Evolutionary conservation across 257 asterid species (phyloP), one percentile per base, ranked within the genome.

Genomic region (Osmanthus fragrans): DNA sequence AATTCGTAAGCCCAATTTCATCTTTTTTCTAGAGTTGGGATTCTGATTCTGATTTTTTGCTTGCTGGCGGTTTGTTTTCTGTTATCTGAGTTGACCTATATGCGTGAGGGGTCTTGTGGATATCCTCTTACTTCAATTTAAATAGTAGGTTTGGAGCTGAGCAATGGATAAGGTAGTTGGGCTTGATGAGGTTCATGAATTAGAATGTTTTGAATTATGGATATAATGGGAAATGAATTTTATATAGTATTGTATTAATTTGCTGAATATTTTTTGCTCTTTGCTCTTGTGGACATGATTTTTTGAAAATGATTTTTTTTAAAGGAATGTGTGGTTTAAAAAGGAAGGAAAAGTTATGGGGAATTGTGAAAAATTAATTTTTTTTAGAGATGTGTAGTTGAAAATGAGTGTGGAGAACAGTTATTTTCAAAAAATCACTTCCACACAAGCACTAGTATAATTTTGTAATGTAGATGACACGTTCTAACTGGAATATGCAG

Each of bases 1-100:
- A 89, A 90, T 84, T 15, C 84, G 99, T 96, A 85, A 83, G 95
- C 79, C 79, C 74, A 29, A 15, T 27, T 25, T 66, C 39, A 16
- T 15, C 54, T 80, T 15, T 8, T 29, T 66, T 15, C 16, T 7
- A 25, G 42, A 25, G 64, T 49, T 60, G 25, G 47, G 74, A 51
- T 65, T 23, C 27, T 65, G 74, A 71, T 56, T 56, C 27, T 19
- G 21, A 58, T 7, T 32, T 47, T 69, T 21, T 77, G 66, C 29
- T 81, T 73, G 74, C 30, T 54, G n/a, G 19, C 33, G 15, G 42
- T 12, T 56, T 58, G 49, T 6, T 25, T 65, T 75, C 36, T 79
- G 33, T 4, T 70, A 34, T 70, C 51, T 70, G 19, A n/a, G 25
- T 70, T 40, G 75, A 13, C 34, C 13, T 71, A 25, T 5, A 27